Base-by-base conservation (phyloP, 2,329 filamentous ascomycete genomes). In the Alternaria brassicae region DNA sequence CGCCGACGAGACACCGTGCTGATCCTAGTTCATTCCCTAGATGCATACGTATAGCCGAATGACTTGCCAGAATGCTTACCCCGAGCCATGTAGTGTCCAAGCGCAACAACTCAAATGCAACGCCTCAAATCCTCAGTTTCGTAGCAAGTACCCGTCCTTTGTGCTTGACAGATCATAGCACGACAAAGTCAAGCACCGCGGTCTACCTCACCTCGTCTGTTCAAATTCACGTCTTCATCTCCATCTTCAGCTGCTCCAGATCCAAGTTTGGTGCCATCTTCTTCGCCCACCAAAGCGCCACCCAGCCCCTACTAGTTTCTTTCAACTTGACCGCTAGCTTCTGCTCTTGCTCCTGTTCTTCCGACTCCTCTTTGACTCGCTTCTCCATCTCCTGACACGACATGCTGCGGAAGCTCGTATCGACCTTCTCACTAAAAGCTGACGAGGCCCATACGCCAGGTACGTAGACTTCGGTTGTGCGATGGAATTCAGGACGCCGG, bases 361-460 rank as follows among this genome's bases (percentile, higher is more conserved):
- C 44, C 3, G 55, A 30, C 13, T 61, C 58, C 10, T 32, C 27
- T 7, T 36, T 21, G 32, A 39, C 47, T 1, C 28, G 25, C 30
- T 36, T 41, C 13, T 56, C 44, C 25, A 57, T 39, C 13, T 37
- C 45, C 4, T 51, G n/a, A 40, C 44, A 51, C n/a, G 32, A 12
- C 19, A 49, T 21, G 15, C 39, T 34, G 27, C 39, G 54, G 12
- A 57, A 60, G 28, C 60, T 65, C 2, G 65, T 67, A 30, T 63
- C 53, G 12, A 54, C 53, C 32, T 66, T 67, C 17, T 53, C 27
- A 6, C 19, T 52, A 9, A 41, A 52, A 2, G 52, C 56, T 2
- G 25, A 19, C 0, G 65, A 66, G 12, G 62, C 56, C 65, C 62
- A 67, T 6, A 15, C 39, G 5, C 65, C 65, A 1, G 60, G 58